Percentiles rank a stretch among this genome's conserved stretches.
Evolutionary conservation across 768 basidiomycete species (phyloP).

Genomic region (Lentinula sp.): DNA sequence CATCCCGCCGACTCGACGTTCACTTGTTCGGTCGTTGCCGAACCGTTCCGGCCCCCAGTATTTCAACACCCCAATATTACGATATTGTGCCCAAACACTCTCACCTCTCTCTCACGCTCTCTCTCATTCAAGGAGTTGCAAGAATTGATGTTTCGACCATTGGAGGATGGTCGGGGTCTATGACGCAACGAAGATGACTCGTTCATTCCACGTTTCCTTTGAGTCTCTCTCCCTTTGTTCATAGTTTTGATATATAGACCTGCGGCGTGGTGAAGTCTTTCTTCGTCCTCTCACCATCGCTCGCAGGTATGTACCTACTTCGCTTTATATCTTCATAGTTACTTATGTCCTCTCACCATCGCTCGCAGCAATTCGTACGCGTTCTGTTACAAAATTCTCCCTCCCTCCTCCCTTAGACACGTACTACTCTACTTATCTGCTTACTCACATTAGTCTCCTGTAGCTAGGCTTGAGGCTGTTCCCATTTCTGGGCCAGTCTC

Average conservation of each 20-base stretch:
- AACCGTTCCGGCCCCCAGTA: no score
- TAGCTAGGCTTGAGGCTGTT: neutral
- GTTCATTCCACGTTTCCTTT: neutral
- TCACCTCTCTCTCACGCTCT: neutral
- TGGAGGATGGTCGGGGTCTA: neutral
- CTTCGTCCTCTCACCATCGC: neutral
- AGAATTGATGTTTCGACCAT: neutral
- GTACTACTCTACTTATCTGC: no score
- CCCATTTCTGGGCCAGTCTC: neutral
- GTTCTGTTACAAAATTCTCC: no score
- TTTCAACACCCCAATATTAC: neutral
- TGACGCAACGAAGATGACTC: neutral
- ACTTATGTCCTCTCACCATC: no score
- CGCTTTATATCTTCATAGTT: no score
- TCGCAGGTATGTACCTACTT: neutral
- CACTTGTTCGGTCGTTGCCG: no score
- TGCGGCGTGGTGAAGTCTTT: neutral
- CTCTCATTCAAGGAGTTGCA: neutral
- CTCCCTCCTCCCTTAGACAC: no score
- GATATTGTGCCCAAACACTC: neutral
- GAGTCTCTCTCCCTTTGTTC: neutral
- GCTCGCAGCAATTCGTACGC: no score
- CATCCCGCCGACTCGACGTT: no score
- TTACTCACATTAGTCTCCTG: no score
- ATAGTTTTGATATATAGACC: neutral